phyloP scores from a whole-genome alignment of 2,329 filamentous ascomycete species.

The Grosmannia penicillata region DNA sequence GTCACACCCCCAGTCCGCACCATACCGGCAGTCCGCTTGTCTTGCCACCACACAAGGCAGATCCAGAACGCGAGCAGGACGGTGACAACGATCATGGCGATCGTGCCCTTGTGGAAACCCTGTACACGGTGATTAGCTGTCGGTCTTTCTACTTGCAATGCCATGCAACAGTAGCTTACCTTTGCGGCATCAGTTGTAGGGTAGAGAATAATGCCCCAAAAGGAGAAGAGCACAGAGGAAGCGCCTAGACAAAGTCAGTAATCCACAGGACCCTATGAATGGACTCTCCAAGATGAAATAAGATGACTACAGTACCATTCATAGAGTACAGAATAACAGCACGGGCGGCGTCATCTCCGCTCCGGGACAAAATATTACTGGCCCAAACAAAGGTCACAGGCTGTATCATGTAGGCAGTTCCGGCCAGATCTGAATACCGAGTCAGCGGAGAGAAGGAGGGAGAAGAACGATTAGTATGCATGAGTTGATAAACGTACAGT shows the following conservation, averaged over 20 bases:
- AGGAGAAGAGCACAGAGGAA: slow-evolving; percentile 1
- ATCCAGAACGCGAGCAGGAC: neutral
- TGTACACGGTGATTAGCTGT: neutral
- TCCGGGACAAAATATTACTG: neutral
- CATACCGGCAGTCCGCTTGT: neutral
- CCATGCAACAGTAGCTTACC: neutral
- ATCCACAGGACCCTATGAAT: no score
- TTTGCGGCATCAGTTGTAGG: neutral
- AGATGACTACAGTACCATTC: neutral
- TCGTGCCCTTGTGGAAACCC: neutral
- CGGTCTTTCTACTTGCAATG: neutral
- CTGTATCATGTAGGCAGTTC: slow-evolving; percentile 1
- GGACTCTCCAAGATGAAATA: no score
- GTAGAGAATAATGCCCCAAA: slow-evolving; percentile 1
- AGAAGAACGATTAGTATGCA: neutral
- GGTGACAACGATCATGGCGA: neutral
- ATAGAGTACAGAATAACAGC: neutral
- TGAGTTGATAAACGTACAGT: neutral
- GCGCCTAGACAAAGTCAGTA: neutral
- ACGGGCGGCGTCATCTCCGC: neutral
- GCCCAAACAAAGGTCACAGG: neutral
- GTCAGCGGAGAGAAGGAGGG: neutral
- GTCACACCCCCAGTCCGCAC: neutral
- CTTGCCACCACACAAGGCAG: slow-evolving; percentile 1
- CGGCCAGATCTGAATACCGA: neutral